These are phyloP conservation scores for Chytridium lagenaria DNA, from an alignment of 371 early-diverging fungal genomes.

Conservation along the genomic window DNA sequence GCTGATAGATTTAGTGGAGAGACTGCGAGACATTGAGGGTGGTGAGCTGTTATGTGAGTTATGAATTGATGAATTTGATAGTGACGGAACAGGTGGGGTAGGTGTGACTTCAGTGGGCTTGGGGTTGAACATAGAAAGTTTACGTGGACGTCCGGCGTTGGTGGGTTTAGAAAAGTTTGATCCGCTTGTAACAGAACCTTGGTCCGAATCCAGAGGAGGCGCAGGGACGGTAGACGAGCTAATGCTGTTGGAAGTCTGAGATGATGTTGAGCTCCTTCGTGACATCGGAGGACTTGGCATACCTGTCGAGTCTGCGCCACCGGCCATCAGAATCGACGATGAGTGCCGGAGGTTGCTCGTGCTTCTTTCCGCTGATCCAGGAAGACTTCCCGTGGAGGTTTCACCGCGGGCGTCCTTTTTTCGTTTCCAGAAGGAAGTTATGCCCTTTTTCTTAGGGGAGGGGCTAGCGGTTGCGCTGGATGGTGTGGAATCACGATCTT, in stretches of 20 bases:
- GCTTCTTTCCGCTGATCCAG: not conserved
- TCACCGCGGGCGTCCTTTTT: not conserved
- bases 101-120: not conserved
- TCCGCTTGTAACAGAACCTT: not conserved
- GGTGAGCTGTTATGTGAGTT: not conserved
- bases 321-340: not conserved
- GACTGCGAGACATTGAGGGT: conserved; percentile 8
- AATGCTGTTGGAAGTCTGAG: not conserved
- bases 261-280: conserved; percentile 5
- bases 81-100: not conserved
- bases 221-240: not conserved
- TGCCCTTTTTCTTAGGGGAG: too few species aligned
- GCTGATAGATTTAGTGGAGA: not conserved
- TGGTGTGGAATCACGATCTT: not conserved
- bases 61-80: not conserved
- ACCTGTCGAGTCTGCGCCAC: too few species aligned
- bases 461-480: too few species aligned
- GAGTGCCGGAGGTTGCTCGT: not conserved
- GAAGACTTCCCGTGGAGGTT: not conserved
- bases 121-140: not conserved
- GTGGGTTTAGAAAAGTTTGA: not conserved
- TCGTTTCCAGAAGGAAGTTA: not conserved
- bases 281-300: not conserved
- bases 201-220: not conserved
- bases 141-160: not conserved